Conservation (phyloP, 2,329 filamentous ascomycete genomes). For the Sporothrix dimorphospora region DNA sequence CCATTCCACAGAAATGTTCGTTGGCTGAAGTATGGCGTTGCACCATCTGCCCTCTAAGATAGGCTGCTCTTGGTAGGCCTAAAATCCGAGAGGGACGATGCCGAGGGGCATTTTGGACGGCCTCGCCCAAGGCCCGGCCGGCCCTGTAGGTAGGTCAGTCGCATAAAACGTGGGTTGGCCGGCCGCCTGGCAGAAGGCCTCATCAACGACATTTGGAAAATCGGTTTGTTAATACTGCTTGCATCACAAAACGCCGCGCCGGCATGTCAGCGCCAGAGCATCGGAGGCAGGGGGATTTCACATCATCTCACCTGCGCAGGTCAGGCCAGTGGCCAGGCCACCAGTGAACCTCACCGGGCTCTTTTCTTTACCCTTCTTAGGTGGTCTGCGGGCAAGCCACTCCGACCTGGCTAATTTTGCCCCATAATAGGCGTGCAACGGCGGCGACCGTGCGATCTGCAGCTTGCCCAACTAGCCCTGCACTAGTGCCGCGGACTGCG, state of each 20-base stretch:
- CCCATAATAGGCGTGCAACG: not conserved
- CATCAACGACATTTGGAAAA: not conserved
- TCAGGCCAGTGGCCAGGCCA: not conserved
- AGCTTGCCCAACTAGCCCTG: constrained; percentile 10
- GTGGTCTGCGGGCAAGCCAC: constrained; percentile 1
- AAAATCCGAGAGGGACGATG: not conserved
- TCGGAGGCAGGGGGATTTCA: not conserved
- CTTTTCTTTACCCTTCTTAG: not conserved
- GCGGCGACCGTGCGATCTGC: constrained; percentile 19
- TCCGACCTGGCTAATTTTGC: constrained; percentile 14
- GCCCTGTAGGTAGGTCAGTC: not conserved
- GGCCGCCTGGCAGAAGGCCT: not conserved
- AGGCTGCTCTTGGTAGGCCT: not conserved
- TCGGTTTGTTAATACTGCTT: not conserved
- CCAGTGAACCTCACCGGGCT: not conserved
- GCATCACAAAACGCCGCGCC: not conserved
- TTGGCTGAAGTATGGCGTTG: not conserved
- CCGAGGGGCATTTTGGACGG: not conserved
- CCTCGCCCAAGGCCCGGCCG: not conserved
- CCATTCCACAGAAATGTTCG: not conserved
- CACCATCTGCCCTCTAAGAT: not conserved
- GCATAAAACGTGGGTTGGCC: not conserved
- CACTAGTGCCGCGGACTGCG: constrained; percentile 8
- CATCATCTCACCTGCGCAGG: not conserved
- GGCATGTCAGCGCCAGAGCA: not conserved